A percentile compares a stretch with the other conserved stretches of the same genome.
These are phyloP conservation scores for Fusarium annulatum DNA, from an alignment of 2,329 filamentous ascomycete genomes.

Conservation along the genomic window DNA sequence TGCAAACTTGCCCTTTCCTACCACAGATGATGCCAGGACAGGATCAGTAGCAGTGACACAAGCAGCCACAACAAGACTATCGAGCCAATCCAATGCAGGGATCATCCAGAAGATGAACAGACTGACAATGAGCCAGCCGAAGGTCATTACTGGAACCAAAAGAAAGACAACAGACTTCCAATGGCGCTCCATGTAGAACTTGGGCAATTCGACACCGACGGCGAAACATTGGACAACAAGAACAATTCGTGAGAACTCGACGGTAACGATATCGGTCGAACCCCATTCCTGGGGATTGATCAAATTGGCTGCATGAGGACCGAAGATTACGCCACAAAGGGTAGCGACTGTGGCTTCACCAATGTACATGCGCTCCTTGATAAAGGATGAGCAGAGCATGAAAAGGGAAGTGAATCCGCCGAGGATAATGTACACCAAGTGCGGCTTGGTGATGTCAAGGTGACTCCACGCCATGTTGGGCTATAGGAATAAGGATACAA, in stretches of 20 bases:
- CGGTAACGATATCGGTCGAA: constrained; percentile 84
- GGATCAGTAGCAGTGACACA: constrained; percentile 98
- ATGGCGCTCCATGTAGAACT: constrained; percentile 97
- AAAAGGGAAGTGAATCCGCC: constrained; percentile 98
- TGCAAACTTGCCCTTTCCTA: constrained; percentile 98
- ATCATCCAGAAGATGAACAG: constrained; percentile 95
- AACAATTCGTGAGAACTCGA: constrained; percentile 90
- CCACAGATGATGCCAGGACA: constrained; percentile 95
- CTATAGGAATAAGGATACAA: constrained; percentile 13
- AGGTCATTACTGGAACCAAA: constrained; percentile 96
- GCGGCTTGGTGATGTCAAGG: constrained; percentile 88
- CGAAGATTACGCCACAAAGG: constrained; percentile 88
- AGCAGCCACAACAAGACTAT: constrained; percentile 86
- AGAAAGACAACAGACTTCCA: constrained; percentile 93
- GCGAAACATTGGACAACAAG: constrained; percentile 94
- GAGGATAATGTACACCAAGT: constrained; percentile 98
- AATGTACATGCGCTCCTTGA: constrained; percentile 99
- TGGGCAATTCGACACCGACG: constrained; percentile 89
- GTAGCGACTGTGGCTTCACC: constrained; percentile 97
- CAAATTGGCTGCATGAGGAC: constrained; percentile 83
- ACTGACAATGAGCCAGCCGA: constrained; percentile 92
- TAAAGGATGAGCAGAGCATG: constrained; percentile 97
- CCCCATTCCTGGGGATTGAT: constrained; percentile 84
- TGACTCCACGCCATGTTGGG: constrained; percentile 79
- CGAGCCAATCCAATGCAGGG: constrained; percentile 83